phyloP scores from a whole-genome alignment of 2,329 filamentous ascomycete species.

The Venturia effusa region DNA sequence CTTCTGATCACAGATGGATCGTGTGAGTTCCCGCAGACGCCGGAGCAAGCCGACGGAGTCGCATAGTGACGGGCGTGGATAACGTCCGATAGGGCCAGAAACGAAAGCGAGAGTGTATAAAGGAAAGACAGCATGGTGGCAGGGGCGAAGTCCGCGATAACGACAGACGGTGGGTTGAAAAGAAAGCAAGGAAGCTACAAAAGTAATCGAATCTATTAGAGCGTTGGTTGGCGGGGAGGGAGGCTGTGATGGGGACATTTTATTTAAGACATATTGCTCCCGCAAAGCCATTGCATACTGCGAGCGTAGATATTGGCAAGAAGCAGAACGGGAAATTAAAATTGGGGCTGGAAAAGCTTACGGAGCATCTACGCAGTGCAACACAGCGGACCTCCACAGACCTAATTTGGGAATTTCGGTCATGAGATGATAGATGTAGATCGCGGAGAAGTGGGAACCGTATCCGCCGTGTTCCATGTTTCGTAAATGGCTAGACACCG shows the following conservation, averaged over 20 bases:
- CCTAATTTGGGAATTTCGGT: not conserved
- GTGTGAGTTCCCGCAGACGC: slow-evolving; percentile 34
- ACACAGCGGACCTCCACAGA: no score
- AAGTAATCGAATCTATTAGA: not conserved
- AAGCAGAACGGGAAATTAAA: not conserved
- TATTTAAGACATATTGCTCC: not conserved
- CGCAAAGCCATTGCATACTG: not conserved
- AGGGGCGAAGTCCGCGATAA: not conserved
- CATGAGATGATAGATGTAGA: not conserved
- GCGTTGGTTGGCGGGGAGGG: not conserved
- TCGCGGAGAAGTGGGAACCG: not conserved
- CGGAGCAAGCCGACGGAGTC: slow-evolving; percentile 29
- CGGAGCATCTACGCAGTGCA: not conserved
- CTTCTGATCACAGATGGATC: slow-evolving; percentile 40
- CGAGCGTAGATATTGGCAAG: not conserved
- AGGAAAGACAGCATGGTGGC: not conserved
- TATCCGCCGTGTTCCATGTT: not conserved
- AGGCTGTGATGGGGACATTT: not conserved
- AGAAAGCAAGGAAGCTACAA: not conserved
- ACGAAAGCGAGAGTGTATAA: not conserved
- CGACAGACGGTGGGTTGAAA: not conserved
- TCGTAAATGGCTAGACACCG: not conserved
- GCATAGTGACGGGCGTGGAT: slow-evolving; percentile 27
- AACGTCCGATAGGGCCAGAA: not conserved
- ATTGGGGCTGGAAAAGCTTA: not conserved